Evolutionary conservation across 257 asterid species (phyloP).

Genomic region (Scutellaria minor): DNA sequence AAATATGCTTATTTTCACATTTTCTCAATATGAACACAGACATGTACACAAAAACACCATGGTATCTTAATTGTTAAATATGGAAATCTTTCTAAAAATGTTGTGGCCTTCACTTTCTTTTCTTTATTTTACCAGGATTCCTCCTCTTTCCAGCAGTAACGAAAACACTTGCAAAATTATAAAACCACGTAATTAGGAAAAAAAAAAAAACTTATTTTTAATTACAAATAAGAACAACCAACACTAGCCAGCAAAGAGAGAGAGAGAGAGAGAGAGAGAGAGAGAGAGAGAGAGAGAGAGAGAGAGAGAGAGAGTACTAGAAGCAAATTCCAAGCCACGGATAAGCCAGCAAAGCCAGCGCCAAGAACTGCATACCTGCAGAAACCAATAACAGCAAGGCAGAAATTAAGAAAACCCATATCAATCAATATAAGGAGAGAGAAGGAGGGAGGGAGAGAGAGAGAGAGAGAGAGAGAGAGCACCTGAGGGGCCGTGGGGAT

Average conservation of each 20-base stretch:
- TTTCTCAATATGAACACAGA: background rate
- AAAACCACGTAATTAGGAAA: too few relatives aligned
- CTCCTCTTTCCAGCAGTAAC: too few relatives aligned
- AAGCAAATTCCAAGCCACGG: constrained; percentile 93
- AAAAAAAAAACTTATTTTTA: too few relatives aligned
- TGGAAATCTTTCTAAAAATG: background rate
- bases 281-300: background rate
- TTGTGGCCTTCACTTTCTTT: too few relatives aligned
- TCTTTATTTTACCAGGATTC: too few relatives aligned
- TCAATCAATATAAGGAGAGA: background rate
- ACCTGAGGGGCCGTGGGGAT: constrained; percentile 49
- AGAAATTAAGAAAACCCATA: background rate
- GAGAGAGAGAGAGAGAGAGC: background rate
- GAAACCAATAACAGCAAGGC: background rate
- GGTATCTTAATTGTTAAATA: background rate
- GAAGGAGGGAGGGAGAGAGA: background rate
- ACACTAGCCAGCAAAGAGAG: too few relatives aligned
- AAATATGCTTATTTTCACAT: background rate
- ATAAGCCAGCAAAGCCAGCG: constrained; percentile 98
- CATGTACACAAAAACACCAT: too few relatives aligned
- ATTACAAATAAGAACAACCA: too few relatives aligned
- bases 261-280: too few relatives aligned
- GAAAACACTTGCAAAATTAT: too few relatives aligned
- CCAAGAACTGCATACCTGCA: constrained; percentile 93
- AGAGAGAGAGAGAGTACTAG: constrained; percentile 47